A percentile compares a stretch with the other conserved stretches of the same genome.
Evolutionary conservation across 371 early-diverging fungal species (phyloP).

Genomic region (Zychaea mexicana): DNA sequence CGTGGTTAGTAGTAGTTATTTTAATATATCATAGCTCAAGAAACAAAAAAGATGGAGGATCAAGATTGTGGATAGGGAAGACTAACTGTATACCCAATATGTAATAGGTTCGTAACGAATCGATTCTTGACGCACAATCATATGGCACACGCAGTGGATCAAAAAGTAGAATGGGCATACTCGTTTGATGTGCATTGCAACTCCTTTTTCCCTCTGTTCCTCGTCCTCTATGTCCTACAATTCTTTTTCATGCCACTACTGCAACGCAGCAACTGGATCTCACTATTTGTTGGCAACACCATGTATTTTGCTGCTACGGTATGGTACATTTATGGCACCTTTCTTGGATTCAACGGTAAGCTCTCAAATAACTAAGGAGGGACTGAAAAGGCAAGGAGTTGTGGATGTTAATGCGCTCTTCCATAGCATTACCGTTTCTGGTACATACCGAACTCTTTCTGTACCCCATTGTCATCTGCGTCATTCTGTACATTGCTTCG

Average conservation of each 20-base stretch:
- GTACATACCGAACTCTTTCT: conserved; percentile 85
- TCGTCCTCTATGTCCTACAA: conserved; percentile 85
- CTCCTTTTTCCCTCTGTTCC: conserved; percentile 84
- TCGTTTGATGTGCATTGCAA: conserved; percentile 95
- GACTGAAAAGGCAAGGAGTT: neutral
- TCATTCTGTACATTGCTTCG: conserved; percentile 73
- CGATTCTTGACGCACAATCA: conserved; percentile 75
- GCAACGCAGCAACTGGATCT: conserved; percentile 71
- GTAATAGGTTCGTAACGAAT: conserved; percentile 72
- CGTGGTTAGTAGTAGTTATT: conserved; percentile 71
- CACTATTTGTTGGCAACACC: conserved; percentile 81
- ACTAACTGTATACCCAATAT: neutral
- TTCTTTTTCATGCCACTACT: conserved; percentile 85
- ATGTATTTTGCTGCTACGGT: conserved; percentile 75
- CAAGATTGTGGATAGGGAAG: neutral
- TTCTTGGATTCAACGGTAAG: conserved; percentile 85
- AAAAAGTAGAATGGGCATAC: conserved; percentile 92
- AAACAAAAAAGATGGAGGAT: conserved; percentile 76
- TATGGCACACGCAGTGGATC: conserved; percentile 78
- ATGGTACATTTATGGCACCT: conserved; percentile 85
- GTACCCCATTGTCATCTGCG: conserved; percentile 76
- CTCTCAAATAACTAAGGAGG: neutral
- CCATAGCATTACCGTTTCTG: conserved; percentile 85
- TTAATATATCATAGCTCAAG: too few relatives aligned
- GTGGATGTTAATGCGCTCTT: neutral